Base-by-base conservation (phyloP, 257 asterid genomes). In the Fraxinus quadrangulata region DNA sequence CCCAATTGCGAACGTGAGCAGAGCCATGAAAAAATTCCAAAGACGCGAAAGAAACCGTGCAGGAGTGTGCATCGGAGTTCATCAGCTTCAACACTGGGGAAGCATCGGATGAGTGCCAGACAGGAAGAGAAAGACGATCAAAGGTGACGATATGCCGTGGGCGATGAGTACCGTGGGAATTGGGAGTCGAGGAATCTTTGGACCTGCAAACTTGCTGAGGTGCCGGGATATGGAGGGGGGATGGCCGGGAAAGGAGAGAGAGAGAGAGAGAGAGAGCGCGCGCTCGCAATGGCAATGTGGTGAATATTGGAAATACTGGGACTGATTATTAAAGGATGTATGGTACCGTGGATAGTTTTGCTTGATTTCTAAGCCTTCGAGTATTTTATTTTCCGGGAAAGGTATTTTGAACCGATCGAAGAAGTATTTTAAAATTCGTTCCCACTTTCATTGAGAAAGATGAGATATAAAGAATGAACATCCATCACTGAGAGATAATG, bases 111-210 rank as follows among this genome's bases (percentile, higher is more conserved):
- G 78, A 78, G 80, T 82, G 85, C 66, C 85, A 74, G 83, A 75
- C 78, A 1, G 85, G 83, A 82, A 82, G 67, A 40, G 83, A n/a
- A 78, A 82, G 45, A 78, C 91, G 30, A 85, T 87, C 86, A 85
- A 85, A 87, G 89, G 89, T 30, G 91, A 87, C 68, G 91, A 87
- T 76, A 56, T 87, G 39, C 74, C 85, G 26, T 85, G 89, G 89
- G 89, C 91, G 54, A 87, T 87, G 91, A 83, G 85, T 2, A 85
- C 88, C 13, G 31, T 1, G 31, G 31, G 31, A 30, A 30, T 75
- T 85, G 6, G 89, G 89, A 5, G 85, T 87, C 61, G 91, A 87
- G 70, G 89, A 87, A 0, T 85, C 83, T 71, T 89, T 87, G 28
- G 86, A 85, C 83, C 87, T 88, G 19, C 28, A 26, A 26, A 87